Percentiles rank a stretch among this genome's conserved stretches.
Evolutionary conservation across 148 eudicot species (phyloP).

Genomic region (Chenopodium berlandieri): DNA sequence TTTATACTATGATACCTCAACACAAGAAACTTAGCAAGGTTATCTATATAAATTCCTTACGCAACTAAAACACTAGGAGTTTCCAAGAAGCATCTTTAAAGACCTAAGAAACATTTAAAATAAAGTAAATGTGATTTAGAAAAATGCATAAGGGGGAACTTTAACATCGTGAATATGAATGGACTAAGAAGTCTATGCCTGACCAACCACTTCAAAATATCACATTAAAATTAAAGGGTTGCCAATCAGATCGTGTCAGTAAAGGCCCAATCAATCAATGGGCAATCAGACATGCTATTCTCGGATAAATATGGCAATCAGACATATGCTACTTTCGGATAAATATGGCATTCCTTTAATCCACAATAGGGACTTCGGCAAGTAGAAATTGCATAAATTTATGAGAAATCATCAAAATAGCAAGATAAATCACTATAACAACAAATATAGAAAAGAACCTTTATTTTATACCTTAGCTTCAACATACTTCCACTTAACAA

Average conservation of each 20-base stretch:
- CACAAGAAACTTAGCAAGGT: background rate
- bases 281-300: background rate
- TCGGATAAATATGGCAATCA: background rate
- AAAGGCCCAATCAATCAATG: background rate
- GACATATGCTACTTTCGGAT: background rate
- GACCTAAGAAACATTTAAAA: background rate
- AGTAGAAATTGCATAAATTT: background rate
- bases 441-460: background rate
- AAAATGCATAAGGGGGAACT: background rate
- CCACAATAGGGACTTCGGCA: too few species aligned
- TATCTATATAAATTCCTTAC: background rate
- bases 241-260: background rate
- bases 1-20: background rate
- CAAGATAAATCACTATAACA: background rate
- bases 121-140: background rate
- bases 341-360: background rate
- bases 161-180: background rate
- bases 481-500: constrained; percentile 78
- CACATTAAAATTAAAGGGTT: background rate
- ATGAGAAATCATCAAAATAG: background rate
- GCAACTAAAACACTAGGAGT: background rate
- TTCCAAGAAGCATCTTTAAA: background rate
- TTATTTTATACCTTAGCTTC: constrained; percentile 83
- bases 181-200: background rate
- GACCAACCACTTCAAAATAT: too few species aligned